Conservation (phyloP, 2,329 filamentous ascomycete species). For the Teratosphaeria gauchensis region DNA sequence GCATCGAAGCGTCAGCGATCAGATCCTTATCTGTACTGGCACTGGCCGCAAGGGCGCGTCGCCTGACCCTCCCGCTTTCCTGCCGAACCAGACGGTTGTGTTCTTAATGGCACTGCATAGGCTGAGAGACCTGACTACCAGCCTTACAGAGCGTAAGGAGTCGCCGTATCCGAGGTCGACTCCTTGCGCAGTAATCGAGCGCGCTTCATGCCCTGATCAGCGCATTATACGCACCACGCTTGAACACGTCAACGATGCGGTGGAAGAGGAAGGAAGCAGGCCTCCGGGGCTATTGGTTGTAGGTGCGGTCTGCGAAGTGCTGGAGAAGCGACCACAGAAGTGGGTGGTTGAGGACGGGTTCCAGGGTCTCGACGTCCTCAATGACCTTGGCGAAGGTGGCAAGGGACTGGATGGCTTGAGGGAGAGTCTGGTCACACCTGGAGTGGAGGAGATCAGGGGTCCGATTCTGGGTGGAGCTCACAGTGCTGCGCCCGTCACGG, state of each 20-base stretch:
- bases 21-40: slow-evolving; percentile 91
- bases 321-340: slow-evolving; percentile 53
- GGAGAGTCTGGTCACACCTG: slow-evolving; percentile 12
- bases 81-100: slow-evolving; percentile 70
- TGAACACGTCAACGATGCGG: slow-evolving; percentile 64
- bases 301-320: slow-evolving; percentile 70
- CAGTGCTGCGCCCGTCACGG: background rate
- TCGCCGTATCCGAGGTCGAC: slow-evolving; percentile 50
- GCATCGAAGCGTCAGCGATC: slow-evolving; percentile 80
- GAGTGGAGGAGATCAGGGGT: background rate
- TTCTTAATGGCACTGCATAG: slow-evolving; percentile 94
- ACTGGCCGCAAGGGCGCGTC: slow-evolving; percentile 83
- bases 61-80: slow-evolving; percentile 71
- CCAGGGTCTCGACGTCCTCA: slow-evolving; percentile 30
- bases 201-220: slow-evolving; percentile 90
- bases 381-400: background rate
- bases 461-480: background rate
- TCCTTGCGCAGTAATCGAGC: slow-evolving; percentile 85
- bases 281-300: slow-evolving; percentile 85
- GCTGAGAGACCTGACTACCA: slow-evolving; percentile 61
- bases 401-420: slow-evolving; percentile 24
- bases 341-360: slow-evolving; percentile 90
- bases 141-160: slow-evolving; percentile 46
- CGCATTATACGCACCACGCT: slow-evolving; percentile 83
- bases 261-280: slow-evolving; percentile 80